phyloP scores from a whole-genome alignment of 1,284 basidiomycete species.

The Moesziomyces sp. region DNA sequence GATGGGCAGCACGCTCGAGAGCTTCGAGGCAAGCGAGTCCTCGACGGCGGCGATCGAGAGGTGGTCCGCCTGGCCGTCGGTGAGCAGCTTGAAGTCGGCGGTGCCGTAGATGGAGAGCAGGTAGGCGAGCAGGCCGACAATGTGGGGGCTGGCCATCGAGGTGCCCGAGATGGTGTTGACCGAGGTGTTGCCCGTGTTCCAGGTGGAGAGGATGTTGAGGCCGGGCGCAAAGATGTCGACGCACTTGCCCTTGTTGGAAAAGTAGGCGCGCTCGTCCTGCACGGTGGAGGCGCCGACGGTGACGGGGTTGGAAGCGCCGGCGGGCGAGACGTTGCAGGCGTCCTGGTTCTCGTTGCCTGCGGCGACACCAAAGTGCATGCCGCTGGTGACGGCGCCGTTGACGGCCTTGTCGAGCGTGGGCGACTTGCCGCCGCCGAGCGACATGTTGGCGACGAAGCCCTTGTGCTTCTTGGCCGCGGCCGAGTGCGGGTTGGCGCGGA shows the following conservation, averaged over 20 bases:
- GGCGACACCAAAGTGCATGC: conserved; percentile 82
- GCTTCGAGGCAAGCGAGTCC: conserved; percentile 59
- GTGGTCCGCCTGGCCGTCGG: conserved; percentile 17
- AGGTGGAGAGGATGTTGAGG: conserved; percentile 75
- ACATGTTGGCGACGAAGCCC: conserved; percentile 98
- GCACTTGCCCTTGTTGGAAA: conserved; percentile 74
- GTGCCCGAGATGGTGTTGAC: conserved; percentile 78
- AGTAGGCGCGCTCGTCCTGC: conserved; percentile 84
- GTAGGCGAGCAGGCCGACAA: conserved; percentile 67
- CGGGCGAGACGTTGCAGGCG: conserved; percentile 85
- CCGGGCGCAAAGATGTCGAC: conserved; percentile 87
- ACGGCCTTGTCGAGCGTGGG: conserved; percentile 85
- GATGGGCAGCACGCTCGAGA: conserved; percentile 56
- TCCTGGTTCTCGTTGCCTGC: conserved; percentile 82
- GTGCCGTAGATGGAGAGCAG: conserved; percentile 75
- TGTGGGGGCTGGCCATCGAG: conserved; percentile 74
- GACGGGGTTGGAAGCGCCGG: conserved; percentile 74
- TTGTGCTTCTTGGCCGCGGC: conserved; percentile 80
- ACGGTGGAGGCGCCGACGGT: conserved; percentile 76
- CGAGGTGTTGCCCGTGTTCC: conserved; percentile 70
- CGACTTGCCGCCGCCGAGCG: conserved; percentile 95
- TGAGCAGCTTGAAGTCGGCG: conserved; percentile 52
- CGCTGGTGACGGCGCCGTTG: conserved; percentile 82
- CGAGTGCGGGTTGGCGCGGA: conserved; percentile 75
- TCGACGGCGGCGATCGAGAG: conserved; percentile 36